Conservation (phyloP, 441 rosid genomes). For the Pelargonium fulgidum region DNA sequence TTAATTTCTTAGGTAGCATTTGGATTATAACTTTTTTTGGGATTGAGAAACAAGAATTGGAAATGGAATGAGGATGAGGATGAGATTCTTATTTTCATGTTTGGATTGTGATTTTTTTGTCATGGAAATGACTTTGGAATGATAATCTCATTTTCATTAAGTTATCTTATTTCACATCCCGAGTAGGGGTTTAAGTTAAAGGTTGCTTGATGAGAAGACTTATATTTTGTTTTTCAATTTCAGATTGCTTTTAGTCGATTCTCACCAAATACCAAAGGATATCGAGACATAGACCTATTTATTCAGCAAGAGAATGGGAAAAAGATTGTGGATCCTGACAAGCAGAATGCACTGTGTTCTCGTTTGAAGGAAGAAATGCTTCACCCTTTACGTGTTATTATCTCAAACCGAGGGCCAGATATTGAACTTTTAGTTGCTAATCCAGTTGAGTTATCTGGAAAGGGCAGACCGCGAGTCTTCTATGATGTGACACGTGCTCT, state of each 20-base stretch:
- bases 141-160: no score
- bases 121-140: no score
- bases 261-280: constrained; percentile 40
- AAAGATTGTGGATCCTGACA: constrained; percentile 60
- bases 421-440: constrained; percentile 73
- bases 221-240: constrained; percentile 13
- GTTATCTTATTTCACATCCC: no score
- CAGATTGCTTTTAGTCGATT: constrained; percentile 74
- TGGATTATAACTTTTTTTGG: no score
- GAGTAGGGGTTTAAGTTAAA: no score
- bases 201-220: background rate
- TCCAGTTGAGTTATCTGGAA: constrained; percentile 78
- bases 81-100: no score
- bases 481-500: constrained; percentile 66
- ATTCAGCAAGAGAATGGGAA: constrained; percentile 69
- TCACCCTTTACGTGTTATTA: constrained; percentile 68
- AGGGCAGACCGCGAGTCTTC: constrained; percentile 78
- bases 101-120: no score
- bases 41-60: no score
- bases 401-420: constrained; percentile 73
- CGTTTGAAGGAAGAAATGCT: constrained; percentile 72
- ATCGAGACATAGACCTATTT: constrained; percentile 68
- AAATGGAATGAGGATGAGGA: no score
- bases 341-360: constrained; percentile 45
- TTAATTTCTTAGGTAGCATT: no score